Conservation (phyloP, 805 yeast genomes). For the Candida oleophila region DNA sequence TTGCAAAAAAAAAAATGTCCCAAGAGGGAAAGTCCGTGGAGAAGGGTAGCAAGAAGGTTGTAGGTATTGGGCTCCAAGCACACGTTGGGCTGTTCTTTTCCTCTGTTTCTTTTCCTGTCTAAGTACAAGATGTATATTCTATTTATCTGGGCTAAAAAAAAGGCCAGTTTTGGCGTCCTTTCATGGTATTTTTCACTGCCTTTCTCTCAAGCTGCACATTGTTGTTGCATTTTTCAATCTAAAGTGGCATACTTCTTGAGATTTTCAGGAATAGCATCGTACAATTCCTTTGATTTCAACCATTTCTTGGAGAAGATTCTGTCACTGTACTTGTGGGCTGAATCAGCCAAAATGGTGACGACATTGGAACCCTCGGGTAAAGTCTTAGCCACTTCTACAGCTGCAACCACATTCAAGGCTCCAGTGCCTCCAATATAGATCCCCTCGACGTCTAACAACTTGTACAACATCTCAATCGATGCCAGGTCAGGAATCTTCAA, state of each 20-base stretch:
- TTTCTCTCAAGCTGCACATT: too few relatives aligned
- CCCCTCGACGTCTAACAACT: constrained; percentile 86
- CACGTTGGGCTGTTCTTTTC: too few relatives aligned
- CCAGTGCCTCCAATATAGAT: constrained; percentile 88
- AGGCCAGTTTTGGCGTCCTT: too few relatives aligned
- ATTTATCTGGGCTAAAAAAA: neutral
- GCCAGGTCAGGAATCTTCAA: constrained; percentile 74
- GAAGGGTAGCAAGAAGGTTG: too few relatives aligned
- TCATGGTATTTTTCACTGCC: too few relatives aligned
- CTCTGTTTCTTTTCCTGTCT: neutral
- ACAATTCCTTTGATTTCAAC: constrained; percentile 69
- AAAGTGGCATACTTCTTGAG: constrained; percentile 62
- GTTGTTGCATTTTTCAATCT: constrained; percentile 17
- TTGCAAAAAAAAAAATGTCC: too few relatives aligned
- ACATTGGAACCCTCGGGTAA: constrained; percentile 80
- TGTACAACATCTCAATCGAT: constrained; percentile 79
- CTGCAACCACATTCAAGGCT: constrained; percentile 89
- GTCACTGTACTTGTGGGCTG: constrained; percentile 86
- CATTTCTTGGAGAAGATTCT: constrained; percentile 75
- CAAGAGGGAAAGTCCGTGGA: too few relatives aligned
- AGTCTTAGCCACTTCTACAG: constrained; percentile 67
- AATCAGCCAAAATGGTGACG: constrained; percentile 86
- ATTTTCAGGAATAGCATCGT: constrained; percentile 64
- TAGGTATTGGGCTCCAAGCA: too few relatives aligned
- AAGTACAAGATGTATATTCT: neutral